These are phyloP conservation scores for Colletotrichum sp. DNA, from an alignment of 2,329 filamentous ascomycete species.

Conservation along the genomic window DNA sequence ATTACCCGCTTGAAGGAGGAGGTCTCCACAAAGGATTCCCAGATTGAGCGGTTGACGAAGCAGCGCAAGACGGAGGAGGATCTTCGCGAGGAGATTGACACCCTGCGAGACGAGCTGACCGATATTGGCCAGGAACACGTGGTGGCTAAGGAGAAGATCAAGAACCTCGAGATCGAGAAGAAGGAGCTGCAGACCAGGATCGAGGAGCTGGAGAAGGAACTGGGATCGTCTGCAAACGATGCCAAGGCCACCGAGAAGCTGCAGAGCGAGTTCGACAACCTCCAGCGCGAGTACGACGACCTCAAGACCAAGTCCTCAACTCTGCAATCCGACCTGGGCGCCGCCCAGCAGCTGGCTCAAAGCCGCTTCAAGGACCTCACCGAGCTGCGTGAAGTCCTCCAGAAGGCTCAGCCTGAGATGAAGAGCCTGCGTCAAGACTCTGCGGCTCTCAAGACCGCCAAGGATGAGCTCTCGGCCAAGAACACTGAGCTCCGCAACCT, in stretches of 20 bases:
- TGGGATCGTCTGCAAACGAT: slow-evolving; percentile 46
- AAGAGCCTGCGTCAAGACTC: slow-evolving; percentile 80
- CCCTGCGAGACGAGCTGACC: slow-evolving; percentile 79
- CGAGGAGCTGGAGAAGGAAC: slow-evolving; percentile 72
- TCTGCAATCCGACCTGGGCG: slow-evolving; percentile 82
- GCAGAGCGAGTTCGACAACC: slow-evolving; percentile 62
- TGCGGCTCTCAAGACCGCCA: slow-evolving; percentile 73
- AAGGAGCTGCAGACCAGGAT: slow-evolving; percentile 68
- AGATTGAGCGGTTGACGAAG: slow-evolving; percentile 73
- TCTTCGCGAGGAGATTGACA: slow-evolving; percentile 84
- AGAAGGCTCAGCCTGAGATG: slow-evolving; percentile 87
- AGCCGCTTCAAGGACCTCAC: slow-evolving; percentile 87
- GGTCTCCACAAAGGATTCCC: slow-evolving; percentile 69
- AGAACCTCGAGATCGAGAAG: slow-evolving; percentile 75
- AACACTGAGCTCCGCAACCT: slow-evolving; percentile 71
- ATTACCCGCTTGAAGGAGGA: slow-evolving; percentile 57
- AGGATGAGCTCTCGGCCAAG: slow-evolving; percentile 72
- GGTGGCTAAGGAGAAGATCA: slow-evolving; percentile 77
- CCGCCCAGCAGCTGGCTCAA: slow-evolving; percentile 85
- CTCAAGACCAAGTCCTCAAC: slow-evolving; percentile 72
- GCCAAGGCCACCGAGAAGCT: slow-evolving; percentile 58
- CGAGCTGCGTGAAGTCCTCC: slow-evolving; percentile 78
- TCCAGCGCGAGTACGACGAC: slow-evolving; percentile 65
- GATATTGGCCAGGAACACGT: slow-evolving; percentile 84
- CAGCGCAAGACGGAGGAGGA: slow-evolving; percentile 79